Conservation (phyloP, 768 basidiomycete species). For the Hemileccinum rubropunctum region DNA sequence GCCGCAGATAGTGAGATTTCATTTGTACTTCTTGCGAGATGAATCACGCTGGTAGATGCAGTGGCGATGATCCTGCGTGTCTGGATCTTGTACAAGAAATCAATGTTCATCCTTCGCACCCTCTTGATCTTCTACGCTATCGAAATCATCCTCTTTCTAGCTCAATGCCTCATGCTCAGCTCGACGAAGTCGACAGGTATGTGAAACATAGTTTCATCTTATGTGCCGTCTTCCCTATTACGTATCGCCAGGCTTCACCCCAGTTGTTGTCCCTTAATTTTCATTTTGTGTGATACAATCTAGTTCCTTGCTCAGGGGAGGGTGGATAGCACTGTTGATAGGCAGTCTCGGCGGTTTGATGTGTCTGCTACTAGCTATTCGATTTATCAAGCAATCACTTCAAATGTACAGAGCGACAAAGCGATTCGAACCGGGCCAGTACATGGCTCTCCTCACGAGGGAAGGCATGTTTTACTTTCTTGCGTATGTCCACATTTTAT, state of each 20-base stretch:
- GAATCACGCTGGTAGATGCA: not conserved
- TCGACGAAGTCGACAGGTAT: too few relatives aligned
- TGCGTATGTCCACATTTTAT: not conserved
- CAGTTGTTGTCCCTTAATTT: too few relatives aligned
- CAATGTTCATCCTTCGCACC: too few relatives aligned
- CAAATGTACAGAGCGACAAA: not conserved
- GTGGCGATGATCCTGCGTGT: not conserved
- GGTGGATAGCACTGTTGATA: not conserved
- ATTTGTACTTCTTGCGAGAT: not conserved
- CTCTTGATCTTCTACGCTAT: not conserved
- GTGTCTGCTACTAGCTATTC: not conserved
- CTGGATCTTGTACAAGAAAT: too few relatives aligned
- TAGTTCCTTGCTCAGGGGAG: too few relatives aligned
- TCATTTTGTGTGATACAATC: too few relatives aligned
- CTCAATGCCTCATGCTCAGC: too few relatives aligned
- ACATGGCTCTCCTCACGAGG: not conserved
- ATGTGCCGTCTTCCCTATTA: too few relatives aligned
- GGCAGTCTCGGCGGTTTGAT: not conserved
- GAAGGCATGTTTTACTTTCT: not conserved
- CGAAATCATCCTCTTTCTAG: not conserved
- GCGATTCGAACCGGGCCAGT: not conserved
- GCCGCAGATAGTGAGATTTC: not conserved
- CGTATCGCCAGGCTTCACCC: too few relatives aligned
- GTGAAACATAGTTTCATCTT: too few relatives aligned
- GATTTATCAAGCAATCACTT: not conserved